These are phyloP conservation scores for Basidiobolus meristosporus DNA, from an alignment of 371 early-diverging fungal species.

Conservation along the genomic window DNA sequence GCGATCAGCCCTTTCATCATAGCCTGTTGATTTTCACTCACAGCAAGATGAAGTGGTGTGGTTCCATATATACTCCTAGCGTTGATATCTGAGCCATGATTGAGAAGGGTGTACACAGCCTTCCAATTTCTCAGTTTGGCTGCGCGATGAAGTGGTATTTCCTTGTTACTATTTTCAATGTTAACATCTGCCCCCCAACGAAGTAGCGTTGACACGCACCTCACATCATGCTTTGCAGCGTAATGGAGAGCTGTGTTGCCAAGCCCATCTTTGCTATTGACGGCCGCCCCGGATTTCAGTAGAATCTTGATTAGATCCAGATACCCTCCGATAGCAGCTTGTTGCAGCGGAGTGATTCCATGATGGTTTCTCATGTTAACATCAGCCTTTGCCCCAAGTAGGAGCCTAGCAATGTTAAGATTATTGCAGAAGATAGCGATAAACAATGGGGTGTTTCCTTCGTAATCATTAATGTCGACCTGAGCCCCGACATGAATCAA, in stretches of 20 bases:
- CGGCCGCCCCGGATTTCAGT: constrained; percentile 26
- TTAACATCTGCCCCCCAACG: too few species aligned
- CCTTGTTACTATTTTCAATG: constrained; percentile 32
- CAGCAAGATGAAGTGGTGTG: too few species aligned
- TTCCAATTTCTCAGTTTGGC: too few species aligned
- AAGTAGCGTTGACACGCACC: too few species aligned
- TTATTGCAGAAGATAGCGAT: constrained; percentile 56
- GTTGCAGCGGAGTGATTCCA: constrained; percentile 59
- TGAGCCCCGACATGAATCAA: constrained; percentile 35
- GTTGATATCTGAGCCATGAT: too few species aligned
- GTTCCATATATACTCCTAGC: too few species aligned
- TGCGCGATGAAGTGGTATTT: constrained; percentile 74
- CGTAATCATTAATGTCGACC: constrained; percentile 25
- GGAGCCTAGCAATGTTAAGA: constrained; percentile 24
- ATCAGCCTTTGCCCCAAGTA: constrained; percentile 34
- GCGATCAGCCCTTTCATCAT: too few species aligned
- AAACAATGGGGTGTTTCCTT: constrained; percentile 61
- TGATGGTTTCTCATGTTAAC: constrained; percentile 36
- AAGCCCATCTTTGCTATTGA: too few species aligned
- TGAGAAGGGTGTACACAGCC: constrained; percentile 43
- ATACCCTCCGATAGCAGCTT: constrained; percentile 54
- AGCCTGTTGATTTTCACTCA: too few species aligned
- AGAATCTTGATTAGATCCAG: constrained; percentile 30
- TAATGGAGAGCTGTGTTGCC: too few species aligned
- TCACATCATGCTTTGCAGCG: too few species aligned